Evolutionary conservation across 2,329 filamentous ascomycete genomes (phyloP), one percentile per base, ranked within the genome.

Genomic region (Fusarium foetens): DNA sequence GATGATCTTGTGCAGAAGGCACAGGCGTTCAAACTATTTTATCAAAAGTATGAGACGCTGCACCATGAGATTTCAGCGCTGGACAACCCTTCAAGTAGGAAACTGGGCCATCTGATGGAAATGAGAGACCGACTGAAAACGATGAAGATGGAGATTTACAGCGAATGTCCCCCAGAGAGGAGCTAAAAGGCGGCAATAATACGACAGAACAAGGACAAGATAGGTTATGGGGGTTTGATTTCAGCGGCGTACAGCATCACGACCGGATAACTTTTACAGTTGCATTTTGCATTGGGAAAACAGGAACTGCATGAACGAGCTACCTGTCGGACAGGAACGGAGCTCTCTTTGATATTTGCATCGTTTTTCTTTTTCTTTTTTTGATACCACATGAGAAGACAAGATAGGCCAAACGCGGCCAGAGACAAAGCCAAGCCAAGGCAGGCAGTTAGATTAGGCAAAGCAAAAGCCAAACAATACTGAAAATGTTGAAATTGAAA

Each of bases 101-200:
- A 88, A 76, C 79, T 91, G 57, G 81, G 81, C 10, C 79, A 86
- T 52, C 78, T 91, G 49, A 74, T 86, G 35, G 84, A 86, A 19
- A 88, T 91, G 88, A 86, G 87, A 62, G 80, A 84, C 33, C 82
- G 85, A 38, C 80, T 92, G 52, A 82, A 85, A 70, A 72, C 72
- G n/a, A 86, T 91, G 85, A 91, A 91, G 83, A 82, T 78, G 71
- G 84, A 89, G 64, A 91, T 92, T 48, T 86, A 89, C 74, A 80
- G 80, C 70, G 83, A 85, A 78, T 83, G 78, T 77, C 81, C 77
- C 60, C 81, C 71, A 8, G 73, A 74, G 36, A 77, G 76, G 66
- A 72, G 68, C 38, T 79, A 67, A 73, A 66, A 29, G 54, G 66
- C 48, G 57, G 53, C 51, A 52, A 53, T 76, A 71, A 75, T 69